Percentiles rank a stretch among this genome's conserved stretches.
These are phyloP conservation scores for Cyclanthera cordifolia DNA, from an alignment of 306 rosid species.

Conservation along the genomic window DNA sequence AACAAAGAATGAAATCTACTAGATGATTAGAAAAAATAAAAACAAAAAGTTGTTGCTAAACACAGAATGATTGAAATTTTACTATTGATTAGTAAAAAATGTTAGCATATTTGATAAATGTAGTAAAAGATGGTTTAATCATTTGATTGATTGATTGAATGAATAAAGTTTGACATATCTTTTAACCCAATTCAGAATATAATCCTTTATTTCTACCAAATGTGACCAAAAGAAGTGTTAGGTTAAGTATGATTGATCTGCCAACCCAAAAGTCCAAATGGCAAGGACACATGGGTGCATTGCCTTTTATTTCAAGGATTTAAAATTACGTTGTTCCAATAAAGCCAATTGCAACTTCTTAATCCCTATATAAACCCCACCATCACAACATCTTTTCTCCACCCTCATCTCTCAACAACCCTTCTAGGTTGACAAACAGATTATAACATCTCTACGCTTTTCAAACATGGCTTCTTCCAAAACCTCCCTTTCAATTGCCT, in stretches of 20 bases:
- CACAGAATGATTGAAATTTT: background rate
- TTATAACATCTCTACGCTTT: background rate
- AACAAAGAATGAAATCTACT: background rate
- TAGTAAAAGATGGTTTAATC: background rate
- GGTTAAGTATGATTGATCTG: no score
- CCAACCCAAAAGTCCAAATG: no score
- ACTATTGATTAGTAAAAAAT: background rate
- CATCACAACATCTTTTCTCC: background rate
- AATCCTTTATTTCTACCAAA: no score
- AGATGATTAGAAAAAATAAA: background rate
- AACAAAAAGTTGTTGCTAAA: background rate
- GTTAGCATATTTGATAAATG: background rate
- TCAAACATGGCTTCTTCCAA: slow-evolving; percentile 50
- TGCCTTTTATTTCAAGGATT: no score
- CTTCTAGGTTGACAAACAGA: background rate
- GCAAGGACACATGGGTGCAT: no score
- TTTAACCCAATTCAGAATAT: background rate
- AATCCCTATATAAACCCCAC: slow-evolving; percentile 28
- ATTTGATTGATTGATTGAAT: background rate
- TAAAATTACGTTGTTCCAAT: background rate
- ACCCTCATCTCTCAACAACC: background rate
- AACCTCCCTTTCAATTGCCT: slow-evolving; percentile 38
- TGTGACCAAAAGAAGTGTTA: no score
- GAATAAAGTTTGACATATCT: background rate
- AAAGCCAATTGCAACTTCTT: background rate